Evolutionary conservation across 2,329 filamentous ascomycete species (phyloP), one percentile per base, ranked within the genome.

Genomic region (Xylariaceae sp.): DNA sequence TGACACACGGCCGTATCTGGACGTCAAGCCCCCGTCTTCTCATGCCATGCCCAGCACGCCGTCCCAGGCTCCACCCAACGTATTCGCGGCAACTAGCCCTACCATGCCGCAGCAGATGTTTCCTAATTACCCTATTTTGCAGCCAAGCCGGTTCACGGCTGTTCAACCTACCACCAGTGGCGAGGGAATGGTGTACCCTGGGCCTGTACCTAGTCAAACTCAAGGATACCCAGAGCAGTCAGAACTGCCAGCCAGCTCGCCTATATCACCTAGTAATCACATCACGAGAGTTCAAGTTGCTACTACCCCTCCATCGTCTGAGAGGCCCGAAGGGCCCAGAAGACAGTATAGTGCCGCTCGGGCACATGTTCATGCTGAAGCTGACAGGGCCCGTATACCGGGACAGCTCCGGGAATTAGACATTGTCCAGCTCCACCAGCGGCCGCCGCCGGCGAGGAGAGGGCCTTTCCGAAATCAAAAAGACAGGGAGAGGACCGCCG

Each of bases 391-490:
- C 34, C 62, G 54, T 21, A 46, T 50, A 18, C 45, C 52, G 39
- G 53, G 47, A 37, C 63, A 62, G 29, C 47, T 61, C 22, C 59
- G 56, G 26, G 61, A 64, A 37, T 60, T 71, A 19, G 70, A 74
- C 47, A 63, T 71, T 39, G 64, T 72, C 15, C 67, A 68, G 21
- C 61, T 67, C 3, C 66, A 70, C 41, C 66, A 71, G 49, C 67
- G 69, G 39, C 69, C 71, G 2, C 67, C 71, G 7, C 66, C 72
- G 6, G 68, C 72, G 7, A 72, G 71, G 51, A 72, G 80, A 10
- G 80, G 79, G 0, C 80, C 80, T 2, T 84, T 84, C 67, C 79
- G 75, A 54, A 76, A 80, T 48, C 70, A 73, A n/a, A 69, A 68
- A 9, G 71, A 76, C 29, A 75, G 80, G 21, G 72, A 80, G 56